These are phyloP conservation scores for Asterochloris sp. DNA, from an alignment of 139 green algal genomes.

Conservation along the genomic window DNA sequence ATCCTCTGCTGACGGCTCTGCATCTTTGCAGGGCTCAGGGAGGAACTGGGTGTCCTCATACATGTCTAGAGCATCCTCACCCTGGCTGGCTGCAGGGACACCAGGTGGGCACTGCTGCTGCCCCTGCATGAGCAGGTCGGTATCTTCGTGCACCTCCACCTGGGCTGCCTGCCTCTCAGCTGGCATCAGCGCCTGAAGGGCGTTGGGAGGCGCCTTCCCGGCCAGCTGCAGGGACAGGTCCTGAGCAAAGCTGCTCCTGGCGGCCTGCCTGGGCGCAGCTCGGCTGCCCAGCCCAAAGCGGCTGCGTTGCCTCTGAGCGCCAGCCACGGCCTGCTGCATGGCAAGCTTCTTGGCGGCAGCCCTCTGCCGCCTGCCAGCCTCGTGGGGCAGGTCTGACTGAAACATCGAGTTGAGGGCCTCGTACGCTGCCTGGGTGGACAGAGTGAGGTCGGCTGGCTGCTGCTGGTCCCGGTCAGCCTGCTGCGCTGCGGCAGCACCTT, in stretches of 20 bases:
- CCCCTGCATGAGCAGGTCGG: too few species aligned
- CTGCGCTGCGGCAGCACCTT: not conserved
- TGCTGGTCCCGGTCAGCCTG: not conserved
- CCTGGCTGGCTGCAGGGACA: too few species aligned
- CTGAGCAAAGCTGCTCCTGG: constrained; percentile 22
- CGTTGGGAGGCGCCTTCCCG: not conserved
- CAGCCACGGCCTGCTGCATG: not conserved
- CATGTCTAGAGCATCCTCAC: too few species aligned
- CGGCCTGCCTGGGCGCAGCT: constrained; percentile 8
- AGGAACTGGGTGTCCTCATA: too few species aligned
- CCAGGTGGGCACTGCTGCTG: too few species aligned
- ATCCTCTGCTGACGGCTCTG: too few species aligned
- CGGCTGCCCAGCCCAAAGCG: not conserved
- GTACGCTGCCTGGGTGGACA: constrained; percentile 55
- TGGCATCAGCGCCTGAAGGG: not conserved
- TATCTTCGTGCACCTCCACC: too few species aligned
- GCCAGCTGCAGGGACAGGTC: constrained; percentile 19
- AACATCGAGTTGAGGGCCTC: constrained; percentile 68
- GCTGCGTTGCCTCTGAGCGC: not conserved
- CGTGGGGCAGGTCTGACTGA: constrained; percentile 19
- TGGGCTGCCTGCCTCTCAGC: not conserved
- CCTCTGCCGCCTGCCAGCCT: not conserved
- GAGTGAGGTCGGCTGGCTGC: constrained; percentile 60
- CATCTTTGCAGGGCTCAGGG: too few species aligned
- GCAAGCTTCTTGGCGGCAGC: not conserved